Conservation (phyloP, 164 flowering plant genomes). For the Sedum album region DNA sequence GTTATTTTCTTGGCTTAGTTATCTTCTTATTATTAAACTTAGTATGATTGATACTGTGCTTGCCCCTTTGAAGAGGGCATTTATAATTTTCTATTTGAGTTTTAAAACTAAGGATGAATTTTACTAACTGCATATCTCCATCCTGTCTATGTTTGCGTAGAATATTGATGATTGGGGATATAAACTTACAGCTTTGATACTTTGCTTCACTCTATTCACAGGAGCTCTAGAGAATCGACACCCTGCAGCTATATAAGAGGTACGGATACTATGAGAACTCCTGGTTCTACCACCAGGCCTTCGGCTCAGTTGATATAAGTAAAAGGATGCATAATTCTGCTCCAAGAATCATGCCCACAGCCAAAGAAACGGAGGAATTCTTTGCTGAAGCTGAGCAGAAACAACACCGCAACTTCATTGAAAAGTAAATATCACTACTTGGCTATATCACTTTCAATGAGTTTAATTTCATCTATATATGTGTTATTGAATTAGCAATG, state of each 20-base stretch:
- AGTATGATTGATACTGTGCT: not conserved
- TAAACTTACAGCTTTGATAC: not conserved
- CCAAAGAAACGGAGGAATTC: constrained; percentile 41
- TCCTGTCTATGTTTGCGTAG: not conserved
- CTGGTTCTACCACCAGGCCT: constrained; percentile 40
- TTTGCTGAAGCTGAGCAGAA: constrained; percentile 33
- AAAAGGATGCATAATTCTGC: constrained; percentile 13
- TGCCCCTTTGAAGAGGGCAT: not conserved
- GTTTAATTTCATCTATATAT: too few species aligned
- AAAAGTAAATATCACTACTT: too few species aligned
- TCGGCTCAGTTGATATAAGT: constrained; percentile 17
- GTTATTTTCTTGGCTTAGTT: not conserved
- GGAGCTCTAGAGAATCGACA: constrained; percentile 47
- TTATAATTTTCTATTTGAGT: not conserved
- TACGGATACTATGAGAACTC: constrained; percentile 31
- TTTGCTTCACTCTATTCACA: constrained; percentile 10
- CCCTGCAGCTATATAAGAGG: constrained; percentile 41
- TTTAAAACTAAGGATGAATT: not conserved
- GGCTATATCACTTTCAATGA: too few species aligned
- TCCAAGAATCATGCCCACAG: constrained; percentile 25
- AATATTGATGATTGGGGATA: not conserved
- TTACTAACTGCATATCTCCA: not conserved
- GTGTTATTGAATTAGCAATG: too few species aligned
- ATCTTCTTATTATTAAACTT: too few species aligned
- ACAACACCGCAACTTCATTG: constrained; percentile 31